Percentiles rank a stretch among this genome's conserved stretches.
Evolutionary conservation across 176 grass and related monocot genomes (phyloP).

Genomic region (Thalia dealbata): DNA sequence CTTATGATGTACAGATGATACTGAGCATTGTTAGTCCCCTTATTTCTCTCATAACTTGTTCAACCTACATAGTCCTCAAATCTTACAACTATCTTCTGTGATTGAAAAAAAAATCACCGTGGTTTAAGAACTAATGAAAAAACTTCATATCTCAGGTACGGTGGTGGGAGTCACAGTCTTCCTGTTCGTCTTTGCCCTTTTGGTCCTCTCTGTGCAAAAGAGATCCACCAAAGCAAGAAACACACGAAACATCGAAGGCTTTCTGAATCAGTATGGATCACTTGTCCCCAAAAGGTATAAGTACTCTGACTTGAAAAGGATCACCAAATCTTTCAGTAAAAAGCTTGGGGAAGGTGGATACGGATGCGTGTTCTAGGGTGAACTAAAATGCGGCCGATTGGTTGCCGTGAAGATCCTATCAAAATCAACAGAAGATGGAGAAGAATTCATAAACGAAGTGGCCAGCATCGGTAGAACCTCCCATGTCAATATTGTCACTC

Average conservation of each 20-base stretch:
- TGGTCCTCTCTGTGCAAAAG: neutral
- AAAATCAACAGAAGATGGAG: neutral
- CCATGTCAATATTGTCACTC: constrained; percentile 7
- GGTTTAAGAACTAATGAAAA: too few species aligned
- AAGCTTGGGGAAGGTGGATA: constrained; percentile 5
- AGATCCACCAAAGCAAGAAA: neutral
- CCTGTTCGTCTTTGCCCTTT: neutral
- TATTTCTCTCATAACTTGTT: too few species aligned
- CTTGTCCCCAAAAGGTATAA: neutral
- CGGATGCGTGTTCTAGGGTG: constrained; percentile 2
- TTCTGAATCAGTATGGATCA: neutral
- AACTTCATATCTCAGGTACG: neutral
- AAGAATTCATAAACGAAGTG: constrained; percentile 12
- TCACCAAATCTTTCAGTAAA: neutral
- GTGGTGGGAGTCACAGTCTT: neutral
- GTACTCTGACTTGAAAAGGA: neutral
- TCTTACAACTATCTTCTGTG: too few species aligned
- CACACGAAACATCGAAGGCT: neutral
- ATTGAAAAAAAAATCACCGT: too few species aligned
- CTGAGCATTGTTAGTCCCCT: too few species aligned
- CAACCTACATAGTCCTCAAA: too few species aligned
- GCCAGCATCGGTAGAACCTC: neutral
- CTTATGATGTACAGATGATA: too few species aligned
- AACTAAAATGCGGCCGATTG: neutral
- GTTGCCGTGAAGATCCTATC: neutral